Evolutionary conservation across 345 rosid species (phyloP), one percentile per base, ranked within the genome.

Genomic region (Arabidopsis arenosa): DNA sequence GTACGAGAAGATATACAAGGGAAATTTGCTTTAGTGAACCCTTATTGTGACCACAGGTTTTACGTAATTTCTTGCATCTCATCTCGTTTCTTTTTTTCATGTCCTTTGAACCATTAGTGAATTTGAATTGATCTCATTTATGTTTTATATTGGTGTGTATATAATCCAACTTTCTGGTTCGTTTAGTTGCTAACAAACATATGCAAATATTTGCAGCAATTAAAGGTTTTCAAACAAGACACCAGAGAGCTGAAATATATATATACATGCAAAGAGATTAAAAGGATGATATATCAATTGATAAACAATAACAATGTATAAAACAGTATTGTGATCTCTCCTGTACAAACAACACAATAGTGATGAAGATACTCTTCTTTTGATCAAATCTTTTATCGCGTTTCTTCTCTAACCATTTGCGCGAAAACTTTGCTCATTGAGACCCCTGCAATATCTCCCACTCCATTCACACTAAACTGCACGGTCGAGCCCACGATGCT

Each of bases 351-450:
- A 75, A 45, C 36, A 74, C 73, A 57, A 13, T 10, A 14, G 15
- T 63, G 30, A 56, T 30, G 7, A 44, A 44, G 35, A 32, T 44
- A 66, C 61, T 59, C 45, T 59, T 66, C 43, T 40, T 57, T 44
- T 11, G 6, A 57, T 75, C 66, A 57, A 53, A 26, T 58, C 23
- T 18, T 45, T 61, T 76, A 81, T 57, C 85, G 36, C 70, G 64
- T 81, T 18, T 86, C 88, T 80, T 86, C 89, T 66, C 80, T 83
- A 60, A 85, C 88, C 90, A 89, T 81, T 69, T 85, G 84, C 3
- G 90, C 92, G 66, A 89, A 89, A 53, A 86, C 85, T 44, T 78
- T 86, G 43, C 84, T 86, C 92, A 90, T 86, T 0, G 92, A 87
- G 44, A 77, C 77, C 5, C 88, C 88, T 43, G 77, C 76, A 8